Base-by-base conservation (phyloP, 768 basidiomycete species). In the Pleurotus eryngii region DNA sequence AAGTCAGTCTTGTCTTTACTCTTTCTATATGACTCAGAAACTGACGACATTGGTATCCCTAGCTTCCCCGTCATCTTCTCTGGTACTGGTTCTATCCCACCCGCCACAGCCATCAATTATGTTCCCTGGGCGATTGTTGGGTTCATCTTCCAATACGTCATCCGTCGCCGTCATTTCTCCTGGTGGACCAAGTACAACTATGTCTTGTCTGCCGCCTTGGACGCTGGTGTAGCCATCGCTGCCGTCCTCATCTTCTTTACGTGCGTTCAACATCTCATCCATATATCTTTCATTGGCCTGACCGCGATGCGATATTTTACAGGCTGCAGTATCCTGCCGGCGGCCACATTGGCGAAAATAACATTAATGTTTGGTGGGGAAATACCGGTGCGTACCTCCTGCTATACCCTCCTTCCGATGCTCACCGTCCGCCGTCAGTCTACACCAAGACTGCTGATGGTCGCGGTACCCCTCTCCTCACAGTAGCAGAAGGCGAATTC, bases 141-240 rank as follows among this genome's bases (percentile, higher is more conserved):
- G 11, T 86, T 85, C 68, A 73, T 85, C 56, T 87, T 87, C 78
- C 81, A 87, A 59, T 85, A 81, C 54, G 66, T 79, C 56, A 76
- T 87, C 62, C 77, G 86, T 30, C 73, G 82, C 48, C 79, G 74
- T 63, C 74, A 87, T 61, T 83, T 85, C 70, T 78, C 81, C 1
- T 86, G 85, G 85, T 86, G 85, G 85, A 73, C 76, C n/a, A 86
- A 87, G 69, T 82, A 82, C 70, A 82, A 82, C 65, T 82, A 83
- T 61, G 79, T 84, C 20, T 70, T 83, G 2, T 81, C 80, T 15
- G 83, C 83, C 18, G 83, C 82, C 12, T 67, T 85, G 17, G 83
- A 85, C 60, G 73, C 79, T 4, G 84, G 84, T 17, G 71, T 78
- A 3, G 81, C 81, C 1, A 56, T 84, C 27, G 75, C 78, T 0